Evolutionary conservation across 495 filamentous ascomycete genomes (phyloP).

Genomic region (Paragyromitra xinjiangensis): DNA sequence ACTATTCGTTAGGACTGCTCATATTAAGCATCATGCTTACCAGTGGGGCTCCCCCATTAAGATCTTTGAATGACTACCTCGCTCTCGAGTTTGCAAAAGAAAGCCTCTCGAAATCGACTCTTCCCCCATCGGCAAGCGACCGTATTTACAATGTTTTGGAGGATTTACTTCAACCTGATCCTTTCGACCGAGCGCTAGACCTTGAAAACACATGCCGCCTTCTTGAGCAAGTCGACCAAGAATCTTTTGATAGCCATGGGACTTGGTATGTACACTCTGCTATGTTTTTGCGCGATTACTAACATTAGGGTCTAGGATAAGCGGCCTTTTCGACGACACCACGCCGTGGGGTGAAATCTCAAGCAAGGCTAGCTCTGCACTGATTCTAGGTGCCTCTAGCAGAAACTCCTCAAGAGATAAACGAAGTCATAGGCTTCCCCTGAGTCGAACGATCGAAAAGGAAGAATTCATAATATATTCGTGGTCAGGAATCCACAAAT

Average conservation of each 20-base stretch:
- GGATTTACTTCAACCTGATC: conserved; percentile 13
- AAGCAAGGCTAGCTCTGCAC: background rate
- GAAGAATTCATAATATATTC: background rate
- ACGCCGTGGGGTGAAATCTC: conserved; percentile 18
- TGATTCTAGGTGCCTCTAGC: background rate
- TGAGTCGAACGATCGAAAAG: background rate
- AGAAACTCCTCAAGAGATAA: background rate
- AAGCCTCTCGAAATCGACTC: background rate
- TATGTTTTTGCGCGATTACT: background rate
- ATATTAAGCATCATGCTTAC: conserved; percentile 22
- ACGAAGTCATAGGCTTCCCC: too few relatives aligned
- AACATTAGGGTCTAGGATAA: conserved; percentile 4
- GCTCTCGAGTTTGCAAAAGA: background rate
- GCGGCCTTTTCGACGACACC: conserved; percentile 19
- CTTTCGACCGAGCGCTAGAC: background rate
- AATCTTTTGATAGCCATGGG: background rate
- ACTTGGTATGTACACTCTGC: conserved; percentile 2
- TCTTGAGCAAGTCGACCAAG: conserved; percentile 1
- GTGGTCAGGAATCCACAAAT: conserved; percentile 15
- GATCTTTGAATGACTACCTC: background rate
- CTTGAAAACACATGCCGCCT: background rate
- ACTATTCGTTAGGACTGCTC: conserved; percentile 30
- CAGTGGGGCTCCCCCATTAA: background rate
- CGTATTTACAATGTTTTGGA: conserved; percentile 12
- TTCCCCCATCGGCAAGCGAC: background rate